Percentiles rank a stretch among this genome's conserved stretches.
These are phyloP conservation scores for Albatrellus sp. DNA, from an alignment of 1,284 basidiomycete species.

Conservation along the genomic window DNA sequence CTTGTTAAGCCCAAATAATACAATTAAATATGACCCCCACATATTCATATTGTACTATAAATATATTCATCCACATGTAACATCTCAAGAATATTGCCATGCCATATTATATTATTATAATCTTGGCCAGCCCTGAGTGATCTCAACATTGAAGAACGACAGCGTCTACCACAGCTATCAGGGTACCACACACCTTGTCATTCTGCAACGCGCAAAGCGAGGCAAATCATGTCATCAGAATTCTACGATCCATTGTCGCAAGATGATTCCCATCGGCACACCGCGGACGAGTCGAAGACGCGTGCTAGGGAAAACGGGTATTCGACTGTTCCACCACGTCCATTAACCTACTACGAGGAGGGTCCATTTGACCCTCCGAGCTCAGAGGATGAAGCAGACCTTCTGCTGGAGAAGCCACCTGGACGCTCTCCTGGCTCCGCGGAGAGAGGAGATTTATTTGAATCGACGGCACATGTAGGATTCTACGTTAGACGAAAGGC, in stretches of 20 bases:
- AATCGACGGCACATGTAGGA: constrained; percentile 22
- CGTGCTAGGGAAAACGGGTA: not conserved
- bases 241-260: constrained; percentile 10
- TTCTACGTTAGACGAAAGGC: not conserved
- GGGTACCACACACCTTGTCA: not conserved
- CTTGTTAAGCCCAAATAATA: too few species aligned
- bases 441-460: constrained; percentile 20
- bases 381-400: constrained; percentile 54
- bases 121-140: too few species aligned
- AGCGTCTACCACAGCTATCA: not conserved
- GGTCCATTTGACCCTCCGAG: constrained; percentile 61
- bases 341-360: constrained; percentile 45
- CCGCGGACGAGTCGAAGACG: not conserved
- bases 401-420: constrained; percentile 28
- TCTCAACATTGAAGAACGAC: too few species aligned
- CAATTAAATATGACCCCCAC: too few species aligned
- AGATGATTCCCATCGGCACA: constrained; percentile 4
- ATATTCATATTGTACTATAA: too few species aligned
- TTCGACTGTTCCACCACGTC: constrained; percentile 1
- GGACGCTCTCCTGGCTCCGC: constrained; percentile 18
- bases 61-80: too few species aligned
- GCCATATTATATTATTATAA: too few species aligned
- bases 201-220: not conserved
- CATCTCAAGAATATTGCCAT: too few species aligned
- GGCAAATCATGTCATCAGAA: constrained; percentile 5